Evolutionary conservation across 768 basidiomycete species (phyloP).

Genomic region (Auriscalpium orientale): DNA sequence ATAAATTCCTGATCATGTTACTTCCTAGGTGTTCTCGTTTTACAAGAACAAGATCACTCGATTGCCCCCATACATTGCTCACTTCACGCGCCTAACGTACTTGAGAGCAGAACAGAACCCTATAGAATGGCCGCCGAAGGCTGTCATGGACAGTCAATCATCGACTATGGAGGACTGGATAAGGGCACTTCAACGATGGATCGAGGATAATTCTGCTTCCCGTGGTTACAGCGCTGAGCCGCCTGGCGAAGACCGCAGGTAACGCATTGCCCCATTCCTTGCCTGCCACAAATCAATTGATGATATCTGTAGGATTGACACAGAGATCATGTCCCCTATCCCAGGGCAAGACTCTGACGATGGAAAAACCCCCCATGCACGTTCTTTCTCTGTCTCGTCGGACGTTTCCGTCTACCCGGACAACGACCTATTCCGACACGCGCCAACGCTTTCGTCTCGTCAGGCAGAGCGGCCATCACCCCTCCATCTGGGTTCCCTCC

Average conservation of each 20-base stretch:
- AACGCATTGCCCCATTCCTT: slow-evolving; percentile 32
- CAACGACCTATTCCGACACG: background rate
- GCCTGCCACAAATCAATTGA: background rate
- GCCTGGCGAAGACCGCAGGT: slow-evolving; percentile 34
- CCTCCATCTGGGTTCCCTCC: slow-evolving; percentile 40
- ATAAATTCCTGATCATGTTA: slow-evolving; percentile 1
- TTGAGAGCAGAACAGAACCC: slow-evolving; percentile 89
- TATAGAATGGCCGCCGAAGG: slow-evolving; percentile 82
- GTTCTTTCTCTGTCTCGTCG: slow-evolving; percentile 58
- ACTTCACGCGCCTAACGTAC: slow-evolving; percentile 66
- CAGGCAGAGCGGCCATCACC: slow-evolving; percentile 38
- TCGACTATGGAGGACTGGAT: slow-evolving; percentile 66
- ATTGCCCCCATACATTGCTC: slow-evolving; percentile 70
- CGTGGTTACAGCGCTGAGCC: slow-evolving; percentile 42
- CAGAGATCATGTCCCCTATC: too few relatives aligned
- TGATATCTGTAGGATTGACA: slow-evolving; percentile 20
- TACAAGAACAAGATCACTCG: slow-evolving; percentile 77
- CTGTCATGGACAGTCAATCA: slow-evolving; percentile 39
- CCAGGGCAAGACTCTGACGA: background rate
- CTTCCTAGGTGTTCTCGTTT: slow-evolving; percentile 70
- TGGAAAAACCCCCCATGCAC: slow-evolving; percentile 31
- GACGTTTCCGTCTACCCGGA: slow-evolving; percentile 42
- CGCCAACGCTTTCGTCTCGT: slow-evolving; percentile 1
- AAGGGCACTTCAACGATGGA: slow-evolving; percentile 63
- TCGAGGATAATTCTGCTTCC: slow-evolving; percentile 43